Conservation (phyloP, 2,329 filamentous ascomycete species). For the Emericellopsis cladophorae region DNA sequence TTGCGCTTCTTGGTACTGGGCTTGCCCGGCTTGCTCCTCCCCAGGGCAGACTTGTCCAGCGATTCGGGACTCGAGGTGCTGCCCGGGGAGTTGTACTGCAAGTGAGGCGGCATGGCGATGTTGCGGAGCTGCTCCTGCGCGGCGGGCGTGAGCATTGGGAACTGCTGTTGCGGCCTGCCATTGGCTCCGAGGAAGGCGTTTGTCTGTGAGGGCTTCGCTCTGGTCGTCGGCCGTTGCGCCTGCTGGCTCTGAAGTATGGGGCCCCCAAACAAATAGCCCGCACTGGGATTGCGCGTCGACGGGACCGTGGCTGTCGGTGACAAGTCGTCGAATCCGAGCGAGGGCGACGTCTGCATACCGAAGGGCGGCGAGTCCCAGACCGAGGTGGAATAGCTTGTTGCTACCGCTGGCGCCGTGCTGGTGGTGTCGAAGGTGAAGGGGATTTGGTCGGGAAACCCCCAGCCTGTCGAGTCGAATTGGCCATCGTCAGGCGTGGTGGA, state of each 20-base stretch:
- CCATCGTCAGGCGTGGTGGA: slow-evolving; percentile 10
- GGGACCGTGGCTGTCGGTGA: slow-evolving; percentile 18
- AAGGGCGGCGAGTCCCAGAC: slow-evolving; percentile 21
- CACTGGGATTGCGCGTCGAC: neutral
- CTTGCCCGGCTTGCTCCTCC: neutral
- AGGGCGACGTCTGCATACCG: slow-evolving; percentile 18
- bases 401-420: slow-evolving; percentile 17
- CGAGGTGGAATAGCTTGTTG: slow-evolving; percentile 17
- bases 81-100: slow-evolving; percentile 46
- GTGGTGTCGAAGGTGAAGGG: slow-evolving; percentile 31
- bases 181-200: slow-evolving; percentile 6
- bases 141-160: slow-evolving; percentile 35
- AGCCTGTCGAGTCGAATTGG: slow-evolving; percentile 25
- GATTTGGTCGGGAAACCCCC: slow-evolving; percentile 34
- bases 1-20: slow-evolving; percentile 1
- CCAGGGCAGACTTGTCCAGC: slow-evolving; percentile 9
- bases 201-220: neutral
- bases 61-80: slow-evolving; percentile 48
- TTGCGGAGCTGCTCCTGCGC: slow-evolving; percentile 48
- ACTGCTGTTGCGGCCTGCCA: slow-evolving; percentile 7
- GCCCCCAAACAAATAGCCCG: slow-evolving; percentile 19
- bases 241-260: slow-evolving; percentile 11
- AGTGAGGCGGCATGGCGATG: slow-evolving; percentile 51
- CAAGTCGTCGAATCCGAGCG: slow-evolving; percentile 18
- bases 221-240: slow-evolving; percentile 20